These are phyloP conservation scores for Hericium erinaceus DNA, from an alignment of 768 basidiomycete species.

Conservation along the genomic window DNA sequence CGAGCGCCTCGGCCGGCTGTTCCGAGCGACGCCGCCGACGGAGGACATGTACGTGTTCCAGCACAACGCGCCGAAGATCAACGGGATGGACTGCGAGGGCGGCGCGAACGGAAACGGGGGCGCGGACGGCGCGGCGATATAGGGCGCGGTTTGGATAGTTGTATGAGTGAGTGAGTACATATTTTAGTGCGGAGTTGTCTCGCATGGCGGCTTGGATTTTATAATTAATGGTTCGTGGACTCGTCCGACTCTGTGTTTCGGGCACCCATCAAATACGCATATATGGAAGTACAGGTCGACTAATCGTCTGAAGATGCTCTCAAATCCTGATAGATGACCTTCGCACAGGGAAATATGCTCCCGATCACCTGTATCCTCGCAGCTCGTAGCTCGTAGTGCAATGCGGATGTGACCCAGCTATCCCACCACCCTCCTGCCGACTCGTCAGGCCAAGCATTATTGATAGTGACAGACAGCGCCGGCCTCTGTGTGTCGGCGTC, in stretches of 20 bases:
- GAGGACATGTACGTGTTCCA: conserved; percentile 74
- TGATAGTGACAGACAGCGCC: too few species aligned
- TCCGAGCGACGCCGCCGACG: conserved; percentile 54
- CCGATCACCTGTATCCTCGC: too few species aligned
- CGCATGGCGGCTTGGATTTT: neutral
- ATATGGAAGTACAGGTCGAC: too few species aligned
- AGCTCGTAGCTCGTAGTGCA: too few species aligned
- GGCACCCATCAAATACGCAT: neutral
- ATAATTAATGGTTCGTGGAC: neutral
- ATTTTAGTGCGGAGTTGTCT: neutral
- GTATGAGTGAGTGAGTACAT: neutral
- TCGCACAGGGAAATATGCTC: too few species aligned
- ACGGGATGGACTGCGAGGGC: neutral
- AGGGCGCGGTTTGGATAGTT: neutral
- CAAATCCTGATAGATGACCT: too few species aligned
- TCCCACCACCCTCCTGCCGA: too few species aligned
- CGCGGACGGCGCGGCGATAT: neutral
- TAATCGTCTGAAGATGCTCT: too few species aligned
- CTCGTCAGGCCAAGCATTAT: too few species aligned
- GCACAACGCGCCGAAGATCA: conserved; percentile 34
- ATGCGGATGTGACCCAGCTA: too few species aligned
- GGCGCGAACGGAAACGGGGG: neutral
- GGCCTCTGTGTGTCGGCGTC: too few species aligned
- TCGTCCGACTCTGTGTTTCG: too few species aligned
- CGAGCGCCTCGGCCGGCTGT: conserved; percentile 52